Evolutionary conservation across 1,284 basidiomycete species (phyloP), one percentile per base, ranked within the genome.

Genomic region (Puccinia brachypodii): DNA sequence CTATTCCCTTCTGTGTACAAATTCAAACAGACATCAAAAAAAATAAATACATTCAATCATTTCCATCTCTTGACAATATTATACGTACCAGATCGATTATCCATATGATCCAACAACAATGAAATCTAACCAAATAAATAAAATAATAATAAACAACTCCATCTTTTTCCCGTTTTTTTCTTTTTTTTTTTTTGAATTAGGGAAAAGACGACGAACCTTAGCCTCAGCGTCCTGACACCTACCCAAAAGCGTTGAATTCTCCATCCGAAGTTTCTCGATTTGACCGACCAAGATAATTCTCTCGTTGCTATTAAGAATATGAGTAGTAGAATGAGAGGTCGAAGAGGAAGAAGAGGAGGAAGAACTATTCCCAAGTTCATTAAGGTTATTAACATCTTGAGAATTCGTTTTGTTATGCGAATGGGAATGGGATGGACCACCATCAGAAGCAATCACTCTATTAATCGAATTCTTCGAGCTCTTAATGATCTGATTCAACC

Each of bases 261-360:
- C 85, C 84, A 85, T n/a, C 84, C 85, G 33, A 84, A 79, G 83
- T 84, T 76, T 83, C 73, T n/a, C 19, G n/a, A n/a, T n/a, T n/a
- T n/a, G n/a, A n/a, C n/a, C n/a, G n/a, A n/a, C n/a, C n/a, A n/a
- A n/a, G n/a, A n/a, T n/a, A n/a, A 50, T 50, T 25, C 62, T 64
- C 4, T 60, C 72, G 25, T n/a, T 14, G 6, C n/a, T 82, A 82
- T 82, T 82, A 33, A 4, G 7, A 25, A 38, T n/a, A n/a, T 40
- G 36, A n/a, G 7, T 7, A 66, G 19, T n/a, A n/a, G n/a, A n/a
- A n/a, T n/a, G n/a, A n/a, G n/a, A n/a, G n/a, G n/a, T n/a, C n/a
- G n/a, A 8, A 22, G 64, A 14, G 11, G 38, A 28, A 13, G 40
- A 25, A n/a, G n/a, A n/a, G n/a, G n/a, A n/a, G n/a, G n/a, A n/a